Evolutionary conservation across 495 filamentous ascomycete genomes (phyloP).

Genomic region (Durotheca rogersii): DNA sequence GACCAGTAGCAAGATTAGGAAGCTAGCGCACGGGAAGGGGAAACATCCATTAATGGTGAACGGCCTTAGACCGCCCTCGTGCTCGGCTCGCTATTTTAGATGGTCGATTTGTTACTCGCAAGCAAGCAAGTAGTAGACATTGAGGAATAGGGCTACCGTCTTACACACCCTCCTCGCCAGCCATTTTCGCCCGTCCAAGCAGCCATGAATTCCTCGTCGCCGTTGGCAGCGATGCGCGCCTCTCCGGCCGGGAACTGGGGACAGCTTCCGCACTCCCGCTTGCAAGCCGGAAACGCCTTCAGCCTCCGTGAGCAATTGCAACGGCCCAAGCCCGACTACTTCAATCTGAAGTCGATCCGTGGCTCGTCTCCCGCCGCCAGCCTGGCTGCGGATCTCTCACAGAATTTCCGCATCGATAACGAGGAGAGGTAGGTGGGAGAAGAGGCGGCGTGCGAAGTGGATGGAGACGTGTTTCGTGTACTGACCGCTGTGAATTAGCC

Average conservation of each 20-base stretch:
- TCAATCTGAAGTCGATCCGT: slow-evolving; percentile 67
- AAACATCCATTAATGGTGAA: slow-evolving; percentile 26
- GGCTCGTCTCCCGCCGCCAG: slow-evolving; percentile 89
- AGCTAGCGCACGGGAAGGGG: slow-evolving; percentile 5
- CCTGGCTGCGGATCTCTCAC: slow-evolving; percentile 88
- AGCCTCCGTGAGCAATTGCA: slow-evolving; percentile 66
- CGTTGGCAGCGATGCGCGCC: slow-evolving; percentile 90
- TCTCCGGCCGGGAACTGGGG: slow-evolving; percentile 58
- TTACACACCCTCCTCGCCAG: no score
- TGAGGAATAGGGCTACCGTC: slow-evolving; percentile 28
- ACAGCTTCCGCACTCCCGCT: slow-evolving; percentile 48
- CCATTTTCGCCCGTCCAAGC: no score
- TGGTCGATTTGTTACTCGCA: slow-evolving; percentile 18
- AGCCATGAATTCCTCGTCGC: slow-evolving; percentile 91
- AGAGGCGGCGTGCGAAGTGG: no score
- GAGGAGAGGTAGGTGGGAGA: slow-evolving; percentile 82
- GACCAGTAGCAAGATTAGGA: slow-evolving; percentile 12
- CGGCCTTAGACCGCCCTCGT: not conserved
- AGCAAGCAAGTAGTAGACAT: slow-evolving; percentile 19
- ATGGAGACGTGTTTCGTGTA: no score
- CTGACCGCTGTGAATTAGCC: slow-evolving; percentile 64
- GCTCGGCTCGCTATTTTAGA: slow-evolving; percentile 16
- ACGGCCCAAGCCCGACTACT: slow-evolving; percentile 64
- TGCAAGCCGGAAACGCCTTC: slow-evolving; percentile 55
- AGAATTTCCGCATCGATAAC: slow-evolving; percentile 85